Evolutionary conservation across 805 yeast genomes (phyloP).

Genomic region (Starmerella apicola): DNA sequence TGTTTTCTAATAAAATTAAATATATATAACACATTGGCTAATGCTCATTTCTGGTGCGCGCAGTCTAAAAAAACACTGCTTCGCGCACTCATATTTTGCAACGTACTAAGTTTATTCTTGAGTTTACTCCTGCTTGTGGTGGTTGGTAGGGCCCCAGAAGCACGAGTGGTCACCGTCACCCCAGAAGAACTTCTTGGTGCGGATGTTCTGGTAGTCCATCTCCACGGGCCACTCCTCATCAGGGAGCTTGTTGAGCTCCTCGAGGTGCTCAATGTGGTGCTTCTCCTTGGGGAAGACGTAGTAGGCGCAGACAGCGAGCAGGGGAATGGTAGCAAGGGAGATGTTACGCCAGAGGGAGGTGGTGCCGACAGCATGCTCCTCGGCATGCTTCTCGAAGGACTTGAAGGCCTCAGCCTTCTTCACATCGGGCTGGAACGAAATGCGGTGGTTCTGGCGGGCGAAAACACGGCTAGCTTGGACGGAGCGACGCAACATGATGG

Average conservation of each 20-base stretch:
- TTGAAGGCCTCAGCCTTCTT: slow-evolving; percentile 63
- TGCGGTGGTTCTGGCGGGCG: slow-evolving; percentile 22
- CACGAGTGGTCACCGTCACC: slow-evolving; percentile 96
- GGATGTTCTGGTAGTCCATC: slow-evolving; percentile 83
- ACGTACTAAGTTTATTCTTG: too few species aligned
- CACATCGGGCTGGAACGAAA: slow-evolving; percentile 29
- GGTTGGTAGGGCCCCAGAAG: slow-evolving; percentile 94
- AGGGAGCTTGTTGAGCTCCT: slow-evolving; percentile 42
- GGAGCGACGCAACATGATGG: slow-evolving; percentile 17
- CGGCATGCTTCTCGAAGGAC: slow-evolving; percentile 48
- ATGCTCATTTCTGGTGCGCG: too few species aligned
- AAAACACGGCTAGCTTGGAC: slow-evolving; percentile 11
- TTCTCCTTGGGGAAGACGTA: slow-evolving; percentile 73
- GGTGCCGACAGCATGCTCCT: slow-evolving; percentile 69
- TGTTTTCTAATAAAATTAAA: too few species aligned
- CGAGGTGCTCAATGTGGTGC: slow-evolving; percentile 78
- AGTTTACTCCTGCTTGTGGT: slow-evolving; percentile 38
- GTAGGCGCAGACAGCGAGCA: slow-evolving; percentile 58
- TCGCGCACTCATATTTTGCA: too few species aligned
- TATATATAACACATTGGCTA: too few species aligned
- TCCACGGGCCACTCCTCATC: slow-evolving; percentile 91
- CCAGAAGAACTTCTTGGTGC: slow-evolving; percentile 88
- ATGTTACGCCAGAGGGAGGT: slow-evolving; percentile 76
- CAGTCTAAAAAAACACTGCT: too few species aligned
- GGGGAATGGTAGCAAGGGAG: slow-evolving; percentile 74